Evolutionary conservation across 192 early-diverging fungal genomes (phyloP).

Genomic region (Irineochytrium annulatum): DNA sequence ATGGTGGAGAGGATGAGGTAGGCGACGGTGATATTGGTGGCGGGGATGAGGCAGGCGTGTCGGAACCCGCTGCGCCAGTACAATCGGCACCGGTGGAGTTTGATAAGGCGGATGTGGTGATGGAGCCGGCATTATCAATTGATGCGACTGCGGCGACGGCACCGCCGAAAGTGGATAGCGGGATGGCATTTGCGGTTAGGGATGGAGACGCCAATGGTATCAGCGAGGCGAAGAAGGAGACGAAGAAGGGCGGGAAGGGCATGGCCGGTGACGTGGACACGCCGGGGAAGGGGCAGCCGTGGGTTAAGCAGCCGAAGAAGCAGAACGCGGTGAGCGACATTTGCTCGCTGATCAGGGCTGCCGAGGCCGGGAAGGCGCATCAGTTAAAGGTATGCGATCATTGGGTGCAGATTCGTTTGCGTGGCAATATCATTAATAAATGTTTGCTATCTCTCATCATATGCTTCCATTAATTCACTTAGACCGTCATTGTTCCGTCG

Average conservation of each 20-base stretch:
- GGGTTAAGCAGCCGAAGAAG: constrained; percentile 19
- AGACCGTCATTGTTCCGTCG: constrained; percentile 51
- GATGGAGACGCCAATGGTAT: no score
- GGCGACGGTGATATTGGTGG: constrained; percentile 6
- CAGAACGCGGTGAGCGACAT: constrained; percentile 7
- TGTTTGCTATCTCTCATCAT: no score
- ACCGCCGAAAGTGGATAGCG: background rate
- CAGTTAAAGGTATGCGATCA: no score
- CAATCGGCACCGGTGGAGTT: background rate
- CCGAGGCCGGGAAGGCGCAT: constrained; percentile 14
- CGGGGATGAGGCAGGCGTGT: background rate
- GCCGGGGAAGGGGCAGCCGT: constrained; percentile 19
- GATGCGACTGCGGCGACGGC: background rate
- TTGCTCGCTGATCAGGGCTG: constrained; percentile 3
- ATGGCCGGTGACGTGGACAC: background rate
- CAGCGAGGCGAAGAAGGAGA: no score
- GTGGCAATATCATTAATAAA: no score
- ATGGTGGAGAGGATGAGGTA: background rate
- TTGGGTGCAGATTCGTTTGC: no score
- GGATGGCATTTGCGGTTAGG: no score
- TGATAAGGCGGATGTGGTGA: no score
- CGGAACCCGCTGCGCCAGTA: background rate
- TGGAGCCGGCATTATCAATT: background rate
- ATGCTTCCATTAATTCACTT: no score
- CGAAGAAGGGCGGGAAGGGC: background rate